Evolutionary conservation across 2,329 filamentous ascomycete species (phyloP).

Genomic region (Rhynchosporium secalis): DNA sequence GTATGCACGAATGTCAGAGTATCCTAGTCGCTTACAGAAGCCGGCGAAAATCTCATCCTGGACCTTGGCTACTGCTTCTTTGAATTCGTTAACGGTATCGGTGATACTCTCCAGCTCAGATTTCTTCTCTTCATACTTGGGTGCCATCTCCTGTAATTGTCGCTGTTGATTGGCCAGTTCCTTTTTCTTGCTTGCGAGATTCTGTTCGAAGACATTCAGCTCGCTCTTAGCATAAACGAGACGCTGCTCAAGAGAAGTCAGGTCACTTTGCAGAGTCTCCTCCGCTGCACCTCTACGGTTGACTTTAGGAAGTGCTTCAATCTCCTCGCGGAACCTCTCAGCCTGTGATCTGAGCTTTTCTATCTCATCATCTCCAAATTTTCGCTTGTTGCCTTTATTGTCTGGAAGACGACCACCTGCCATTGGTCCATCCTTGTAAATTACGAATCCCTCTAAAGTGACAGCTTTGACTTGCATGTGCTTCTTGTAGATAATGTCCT

Average conservation of each 20-base stretch:
- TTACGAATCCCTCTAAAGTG: conserved; percentile 90
- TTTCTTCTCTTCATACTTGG: conserved; percentile 74
- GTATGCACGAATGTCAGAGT: conserved; percentile 86
- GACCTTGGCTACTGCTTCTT: conserved; percentile 70
- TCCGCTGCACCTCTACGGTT: conserved; percentile 76
- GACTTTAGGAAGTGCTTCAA: conserved; percentile 76
- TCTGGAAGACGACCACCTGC: conserved; percentile 86
- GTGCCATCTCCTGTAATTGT: conserved; percentile 73
- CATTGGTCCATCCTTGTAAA: conserved; percentile 95
- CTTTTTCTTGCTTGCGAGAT: conserved; percentile 79
- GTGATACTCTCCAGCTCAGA: conserved; percentile 65
- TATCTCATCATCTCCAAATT: conserved; percentile 88
- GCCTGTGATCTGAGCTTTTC: conserved; percentile 78
- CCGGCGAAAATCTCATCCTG: conserved; percentile 84
- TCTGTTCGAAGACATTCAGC: conserved; percentile 74
- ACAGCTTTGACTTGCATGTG: conserved; percentile 89
- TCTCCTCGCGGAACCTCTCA: conserved; percentile 73
- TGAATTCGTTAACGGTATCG: conserved; percentile 54
- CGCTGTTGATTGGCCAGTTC: conserved; percentile 72
- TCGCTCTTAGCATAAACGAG: conserved; percentile 73
- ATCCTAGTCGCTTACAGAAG: conserved; percentile 87
- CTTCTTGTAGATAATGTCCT: conserved; percentile 83
- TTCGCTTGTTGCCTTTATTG: conserved; percentile 71
- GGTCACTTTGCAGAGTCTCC: conserved; percentile 76
- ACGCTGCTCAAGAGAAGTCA: conserved; percentile 77